A percentile compares a stretch with the other conserved stretches of the same genome.
Evolutionary conservation across 371 early-diverging fungal genomes (phyloP).

Genomic region (Rhizomucor pusillus): DNA sequence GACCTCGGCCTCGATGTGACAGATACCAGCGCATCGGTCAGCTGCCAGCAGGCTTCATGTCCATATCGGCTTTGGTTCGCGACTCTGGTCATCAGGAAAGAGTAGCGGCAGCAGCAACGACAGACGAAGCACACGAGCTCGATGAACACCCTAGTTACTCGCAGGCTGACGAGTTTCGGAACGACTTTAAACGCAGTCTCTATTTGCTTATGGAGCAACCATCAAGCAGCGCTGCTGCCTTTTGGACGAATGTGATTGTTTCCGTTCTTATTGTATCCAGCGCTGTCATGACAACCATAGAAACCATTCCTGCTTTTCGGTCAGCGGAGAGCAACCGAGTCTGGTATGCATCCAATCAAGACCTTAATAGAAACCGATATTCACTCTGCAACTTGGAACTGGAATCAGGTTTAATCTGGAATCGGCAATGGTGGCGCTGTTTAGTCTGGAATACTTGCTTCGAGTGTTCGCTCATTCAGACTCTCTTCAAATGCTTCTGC

Average conservation of each 20-base stretch:
- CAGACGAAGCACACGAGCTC: constrained; percentile 43
- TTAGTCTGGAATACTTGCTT: constrained; percentile 74
- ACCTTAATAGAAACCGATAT: background rate
- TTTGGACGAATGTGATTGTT: constrained; percentile 73
- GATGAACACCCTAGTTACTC: background rate
- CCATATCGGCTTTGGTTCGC: constrained; percentile 13
- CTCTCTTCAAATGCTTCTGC: constrained; percentile 52
- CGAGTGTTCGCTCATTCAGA: constrained; percentile 74
- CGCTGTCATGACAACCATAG: constrained; percentile 79
- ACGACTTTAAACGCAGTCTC: constrained; percentile 53
- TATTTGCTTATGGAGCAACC: constrained; percentile 73
- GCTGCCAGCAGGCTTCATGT: constrained; percentile 11
- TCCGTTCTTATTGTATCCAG: constrained; percentile 73
- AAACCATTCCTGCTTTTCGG: constrained; percentile 81
- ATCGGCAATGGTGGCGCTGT: constrained; percentile 72
- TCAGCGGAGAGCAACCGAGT: constrained; percentile 54
- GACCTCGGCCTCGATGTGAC: background rate
- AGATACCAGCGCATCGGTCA: constrained; percentile 7
- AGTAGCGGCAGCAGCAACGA: constrained; percentile 2
- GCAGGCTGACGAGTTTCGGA: constrained; percentile 22
- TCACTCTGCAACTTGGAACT: too few relatives aligned
- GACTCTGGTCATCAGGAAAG: constrained; percentile 1
- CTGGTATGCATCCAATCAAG: constrained; percentile 44
- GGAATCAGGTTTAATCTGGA: constrained; percentile 80
- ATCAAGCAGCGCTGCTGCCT: constrained; percentile 69